Conservation (phyloP, 139 green algal genomes). For the Chlorella sp. region DNA sequence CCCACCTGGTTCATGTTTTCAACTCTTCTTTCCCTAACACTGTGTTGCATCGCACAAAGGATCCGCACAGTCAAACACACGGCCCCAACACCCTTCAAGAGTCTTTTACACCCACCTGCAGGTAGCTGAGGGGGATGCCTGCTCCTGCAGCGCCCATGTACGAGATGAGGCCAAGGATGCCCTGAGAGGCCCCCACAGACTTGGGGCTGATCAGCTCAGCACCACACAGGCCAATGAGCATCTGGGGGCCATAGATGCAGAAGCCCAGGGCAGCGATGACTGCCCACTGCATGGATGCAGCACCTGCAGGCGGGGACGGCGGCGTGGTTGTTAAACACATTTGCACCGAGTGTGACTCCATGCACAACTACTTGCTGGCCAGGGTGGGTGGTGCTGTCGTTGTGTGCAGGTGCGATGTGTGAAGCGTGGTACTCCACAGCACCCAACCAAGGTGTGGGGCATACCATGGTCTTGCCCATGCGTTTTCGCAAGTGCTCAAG, state of each 20-base stretch:
- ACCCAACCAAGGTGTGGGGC: too few species aligned
- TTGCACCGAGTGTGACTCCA: too few species aligned
- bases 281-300: constrained; percentile 68
- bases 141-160: constrained; percentile 58
- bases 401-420: background rate
- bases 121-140: constrained; percentile 41
- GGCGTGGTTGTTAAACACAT: background rate
- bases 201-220: constrained; percentile 59
- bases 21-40: too few species aligned
- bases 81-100: too few species aligned
- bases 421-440: background rate
- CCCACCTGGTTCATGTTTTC: too few species aligned
- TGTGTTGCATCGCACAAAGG: too few species aligned
- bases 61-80: too few species aligned
- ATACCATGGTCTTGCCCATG: too few species aligned
- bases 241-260: constrained; percentile 76
- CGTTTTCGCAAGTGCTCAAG: too few species aligned
- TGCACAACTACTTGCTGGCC: too few species aligned
- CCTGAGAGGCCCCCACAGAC: constrained; percentile 41
- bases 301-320: background rate
- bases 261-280: constrained; percentile 85
- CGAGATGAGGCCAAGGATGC: constrained; percentile 52
- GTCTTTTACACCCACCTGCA: too few species aligned
- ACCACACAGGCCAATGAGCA: constrained; percentile 91
- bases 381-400: background rate